Conservation (phyloP, 169 alveolate genomes). For the Plasmodium fragile region DNA sequence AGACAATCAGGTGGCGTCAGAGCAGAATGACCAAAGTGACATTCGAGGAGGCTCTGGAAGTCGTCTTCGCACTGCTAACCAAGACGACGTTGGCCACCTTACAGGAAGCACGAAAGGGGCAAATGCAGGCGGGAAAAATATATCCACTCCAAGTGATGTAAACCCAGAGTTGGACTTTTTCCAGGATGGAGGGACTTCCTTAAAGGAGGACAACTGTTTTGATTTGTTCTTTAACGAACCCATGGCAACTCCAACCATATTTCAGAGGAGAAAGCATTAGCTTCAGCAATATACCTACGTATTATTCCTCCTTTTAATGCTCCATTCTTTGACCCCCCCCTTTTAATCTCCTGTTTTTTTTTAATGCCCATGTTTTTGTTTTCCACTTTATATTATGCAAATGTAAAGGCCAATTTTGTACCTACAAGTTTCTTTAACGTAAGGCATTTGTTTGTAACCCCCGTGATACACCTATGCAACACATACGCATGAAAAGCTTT, state of each 20-base stretch:
- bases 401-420: background rate
- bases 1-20: background rate
- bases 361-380: background rate
- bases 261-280: conserved; percentile 14
- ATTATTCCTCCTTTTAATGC: background rate
- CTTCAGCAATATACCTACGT: background rate
- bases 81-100: background rate
- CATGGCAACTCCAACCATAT: conserved; percentile 68
- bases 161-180: conserved; percentile 10
- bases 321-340: background rate
- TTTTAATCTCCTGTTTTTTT: background rate
- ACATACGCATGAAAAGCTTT: background rate
- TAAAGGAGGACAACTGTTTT: conserved; percentile 56
- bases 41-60: background rate
- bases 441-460: background rate
- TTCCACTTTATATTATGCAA: background rate
- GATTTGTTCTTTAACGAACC: conserved; percentile 64
- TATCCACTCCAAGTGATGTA: background rate
- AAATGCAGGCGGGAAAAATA: background rate
- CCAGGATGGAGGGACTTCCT: conserved; percentile 7
- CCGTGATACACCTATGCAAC: background rate
- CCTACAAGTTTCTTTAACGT: background rate
- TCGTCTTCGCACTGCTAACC: background rate
- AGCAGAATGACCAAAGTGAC: conserved; percentile 11
- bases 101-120: background rate